Conservation (phyloP, 768 basidiomycete species). For the Fomitopsis pulvina region DNA sequence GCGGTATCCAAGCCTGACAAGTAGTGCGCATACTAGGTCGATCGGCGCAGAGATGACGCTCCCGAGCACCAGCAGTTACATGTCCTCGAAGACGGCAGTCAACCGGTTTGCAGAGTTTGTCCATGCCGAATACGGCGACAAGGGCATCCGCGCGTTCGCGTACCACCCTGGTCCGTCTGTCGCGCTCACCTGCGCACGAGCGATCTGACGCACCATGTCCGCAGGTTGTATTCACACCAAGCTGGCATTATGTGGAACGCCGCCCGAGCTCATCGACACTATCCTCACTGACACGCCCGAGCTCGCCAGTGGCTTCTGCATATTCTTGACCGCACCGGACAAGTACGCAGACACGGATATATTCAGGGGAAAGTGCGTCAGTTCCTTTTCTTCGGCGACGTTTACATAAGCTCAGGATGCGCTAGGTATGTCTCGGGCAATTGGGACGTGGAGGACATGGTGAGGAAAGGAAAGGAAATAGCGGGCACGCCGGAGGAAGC, state of each 20-base stretch:
- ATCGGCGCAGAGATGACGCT: background rate
- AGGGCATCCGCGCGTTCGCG: conserved; percentile 2
- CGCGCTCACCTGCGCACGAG: background rate
- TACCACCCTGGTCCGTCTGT: conserved; percentile 1
- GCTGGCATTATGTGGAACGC: background rate
- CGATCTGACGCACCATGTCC: background rate
- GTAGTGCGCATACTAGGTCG: background rate
- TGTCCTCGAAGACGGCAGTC: conserved; percentile 4
- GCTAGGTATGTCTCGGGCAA: background rate
- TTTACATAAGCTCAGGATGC: background rate
- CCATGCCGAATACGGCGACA: conserved; percentile 4
- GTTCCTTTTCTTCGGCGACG: background rate
- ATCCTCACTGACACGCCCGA: background rate
- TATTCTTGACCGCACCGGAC: background rate
- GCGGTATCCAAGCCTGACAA: background rate
- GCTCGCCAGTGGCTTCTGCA: background rate
- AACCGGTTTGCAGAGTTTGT: conserved; percentile 6
- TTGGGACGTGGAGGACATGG: background rate
- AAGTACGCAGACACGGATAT: background rate
- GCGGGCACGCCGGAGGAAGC: background rate
- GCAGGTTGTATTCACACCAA: background rate
- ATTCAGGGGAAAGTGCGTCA: background rate
- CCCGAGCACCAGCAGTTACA: background rate
- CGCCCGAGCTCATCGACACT: background rate
- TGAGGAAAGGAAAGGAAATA: background rate